Base-by-base conservation (phyloP, 78 protist genomes). In the Emiliania huxleyi region DNA sequence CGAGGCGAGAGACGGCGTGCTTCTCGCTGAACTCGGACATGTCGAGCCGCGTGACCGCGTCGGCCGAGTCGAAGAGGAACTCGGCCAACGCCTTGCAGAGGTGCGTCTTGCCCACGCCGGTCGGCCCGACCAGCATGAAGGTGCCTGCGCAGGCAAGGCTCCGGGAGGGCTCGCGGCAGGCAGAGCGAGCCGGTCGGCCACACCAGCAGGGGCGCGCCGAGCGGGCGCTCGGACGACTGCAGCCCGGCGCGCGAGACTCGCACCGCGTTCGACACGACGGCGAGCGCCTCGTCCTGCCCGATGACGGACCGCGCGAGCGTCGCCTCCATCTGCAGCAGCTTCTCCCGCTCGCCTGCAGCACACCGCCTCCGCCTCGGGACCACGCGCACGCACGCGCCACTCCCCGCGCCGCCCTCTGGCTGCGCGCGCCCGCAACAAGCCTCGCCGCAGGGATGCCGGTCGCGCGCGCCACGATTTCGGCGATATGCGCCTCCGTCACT, bases 41-140 rank as follows among this genome's bases (percentile, higher is more conserved):
- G 91, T 95, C 95, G 52, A 95, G 21, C 23, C 95, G 71, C 25
- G 56, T 43, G 26, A 95, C 77, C 44, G 94, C 49, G 33, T 29
- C 35, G 15, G 98, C 99, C 52, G 97, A 95, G 94, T 99, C 98
- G 75, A 98, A 99, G 35, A 98, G 97, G 81, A 96, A 46, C 11
- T 3, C 5, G 21, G 99, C 98, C 43, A 95, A 87, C 52, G 81
- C 94, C 91, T 95, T 95, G 91, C 94, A 83, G 26, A 95, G 90
- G 46, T 95, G 94, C 38, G 96, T 95, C 91, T 95, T 95, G n/a
- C 96, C 96, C 12, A 95, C 96, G 26, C 96, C 96, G 3, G 96
- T 94, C 21, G 96, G 96, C 26, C 96, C 96, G 69, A 95, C 44
- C 71, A 95, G 94, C 91, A 95, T 19, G 62, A 95, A 95, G 26